Evolutionary conservation across 345 rosid species (phyloP).

Genomic region (Brassica napus): DNA sequence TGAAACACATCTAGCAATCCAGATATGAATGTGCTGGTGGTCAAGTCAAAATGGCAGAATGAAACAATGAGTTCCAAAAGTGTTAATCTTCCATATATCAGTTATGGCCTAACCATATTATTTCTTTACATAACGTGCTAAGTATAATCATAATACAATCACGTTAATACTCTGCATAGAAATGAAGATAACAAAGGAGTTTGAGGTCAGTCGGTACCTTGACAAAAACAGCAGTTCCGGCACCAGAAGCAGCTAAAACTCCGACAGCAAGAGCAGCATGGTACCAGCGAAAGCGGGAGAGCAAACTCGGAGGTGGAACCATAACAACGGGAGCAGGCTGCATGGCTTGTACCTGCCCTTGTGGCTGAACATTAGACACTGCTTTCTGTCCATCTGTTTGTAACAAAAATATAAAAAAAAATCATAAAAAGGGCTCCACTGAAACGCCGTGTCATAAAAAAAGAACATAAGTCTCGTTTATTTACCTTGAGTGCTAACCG

Average conservation of each 20-base stretch:
- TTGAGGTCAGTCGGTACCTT: conserved; percentile 51
- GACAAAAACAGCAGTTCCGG: conserved; percentile 72
- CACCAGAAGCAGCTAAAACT: conserved; percentile 79
- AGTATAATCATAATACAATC: neutral
- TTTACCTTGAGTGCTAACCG: conserved; percentile 59
- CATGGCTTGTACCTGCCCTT: conserved; percentile 51
- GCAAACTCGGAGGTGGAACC: conserved; percentile 42
- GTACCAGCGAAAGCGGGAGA: conserved; percentile 69
- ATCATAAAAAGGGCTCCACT: conserved; percentile 14
- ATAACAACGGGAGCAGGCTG: conserved; percentile 60
- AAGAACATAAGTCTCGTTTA: conserved; percentile 25
- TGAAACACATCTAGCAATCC: conserved; percentile 7
- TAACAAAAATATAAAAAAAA: conserved; percentile 4
- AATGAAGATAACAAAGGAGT: conserved; percentile 6
- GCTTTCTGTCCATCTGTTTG: conserved; percentile 58
- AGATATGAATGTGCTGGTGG: neutral
- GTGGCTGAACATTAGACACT: conserved; percentile 58
- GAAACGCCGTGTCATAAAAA: neutral
- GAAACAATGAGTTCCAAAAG: conserved; percentile 1
- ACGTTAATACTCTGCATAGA: neutral
- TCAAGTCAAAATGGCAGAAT: neutral
- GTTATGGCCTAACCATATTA: neutral
- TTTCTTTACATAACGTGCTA: neutral
- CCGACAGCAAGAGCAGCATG: conserved; percentile 83
- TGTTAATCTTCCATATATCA: neutral